Evolutionary conservation across 2,329 filamentous ascomycete species (phyloP).

Genomic region (Colletotrichum sp.): DNA sequence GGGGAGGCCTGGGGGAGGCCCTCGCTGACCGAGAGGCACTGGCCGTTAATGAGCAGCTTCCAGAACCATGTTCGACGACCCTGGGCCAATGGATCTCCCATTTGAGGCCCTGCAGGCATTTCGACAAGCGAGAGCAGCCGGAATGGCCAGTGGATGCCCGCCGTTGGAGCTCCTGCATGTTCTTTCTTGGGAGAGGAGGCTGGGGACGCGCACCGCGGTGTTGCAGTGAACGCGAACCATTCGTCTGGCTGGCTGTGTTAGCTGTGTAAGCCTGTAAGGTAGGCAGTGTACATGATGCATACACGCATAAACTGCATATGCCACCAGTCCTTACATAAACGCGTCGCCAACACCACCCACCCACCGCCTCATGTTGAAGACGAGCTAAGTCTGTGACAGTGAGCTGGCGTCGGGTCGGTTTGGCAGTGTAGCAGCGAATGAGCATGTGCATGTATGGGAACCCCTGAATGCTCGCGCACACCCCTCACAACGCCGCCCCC

Average conservation of each 20-base stretch:
- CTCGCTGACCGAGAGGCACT: background rate
- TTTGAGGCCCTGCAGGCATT: background rate
- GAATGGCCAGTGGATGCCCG: background rate
- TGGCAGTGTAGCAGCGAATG: background rate
- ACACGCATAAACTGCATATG: background rate
- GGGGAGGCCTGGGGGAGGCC: background rate
- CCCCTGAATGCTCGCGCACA: conserved; percentile 10
- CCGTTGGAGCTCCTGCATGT: background rate
- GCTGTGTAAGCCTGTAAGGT: background rate
- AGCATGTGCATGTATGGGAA: conserved; percentile 19
- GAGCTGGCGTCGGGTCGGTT: conserved; percentile 7
- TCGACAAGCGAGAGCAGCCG: conserved; percentile 11
- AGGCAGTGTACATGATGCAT: background rate
- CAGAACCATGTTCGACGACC: conserved; percentile 2
- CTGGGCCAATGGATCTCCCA: conserved; percentile 12
- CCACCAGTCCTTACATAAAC: background rate
- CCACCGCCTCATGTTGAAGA: background rate
- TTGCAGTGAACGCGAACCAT: background rate
- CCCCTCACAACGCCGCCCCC: background rate
- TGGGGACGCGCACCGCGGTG: background rate
- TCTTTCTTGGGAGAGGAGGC: background rate
- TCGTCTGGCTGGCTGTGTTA: background rate
- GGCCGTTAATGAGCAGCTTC: conserved; percentile 10
- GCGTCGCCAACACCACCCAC: background rate
- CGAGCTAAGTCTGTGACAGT: background rate